These are phyloP conservation scores for Eucalyptus sp. DNA, from an alignment of 345 rosid species.

Conservation along the genomic window DNA sequence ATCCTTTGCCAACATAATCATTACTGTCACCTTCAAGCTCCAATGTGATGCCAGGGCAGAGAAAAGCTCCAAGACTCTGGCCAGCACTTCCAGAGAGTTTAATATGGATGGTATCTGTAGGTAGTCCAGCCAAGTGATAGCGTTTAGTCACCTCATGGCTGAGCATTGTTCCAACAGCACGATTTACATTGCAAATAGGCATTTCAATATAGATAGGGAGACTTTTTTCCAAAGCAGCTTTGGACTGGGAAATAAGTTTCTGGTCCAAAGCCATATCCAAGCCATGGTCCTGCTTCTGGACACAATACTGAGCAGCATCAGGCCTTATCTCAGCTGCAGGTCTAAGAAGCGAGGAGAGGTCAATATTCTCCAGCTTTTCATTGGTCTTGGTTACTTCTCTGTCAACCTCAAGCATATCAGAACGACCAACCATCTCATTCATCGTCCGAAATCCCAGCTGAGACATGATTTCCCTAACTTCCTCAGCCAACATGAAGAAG, in stretches of 20 bases:
- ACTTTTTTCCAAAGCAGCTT: conserved; percentile 67
- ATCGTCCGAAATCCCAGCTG: conserved; percentile 74
- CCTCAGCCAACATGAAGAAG: conserved; percentile 99
- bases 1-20: conserved; percentile 97
- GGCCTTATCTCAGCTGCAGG: conserved; percentile 97
- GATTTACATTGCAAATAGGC: conserved; percentile 81
- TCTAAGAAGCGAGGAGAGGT: conserved; percentile 70
- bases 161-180: conserved; percentile 99
- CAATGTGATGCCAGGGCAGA: conserved; percentile 79
- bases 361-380: conserved; percentile 85
- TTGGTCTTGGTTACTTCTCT: conserved; percentile 63
- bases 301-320: conserved; percentile 87
- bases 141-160: conserved; percentile 98
- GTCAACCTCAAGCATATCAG: conserved; percentile 98
- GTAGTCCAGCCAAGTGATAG: conserved; percentile 76
- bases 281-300: conserved; percentile 94
- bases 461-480: conserved; percentile 94
- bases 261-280: conserved; percentile 92
- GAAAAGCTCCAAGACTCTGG: conserved; percentile 94
- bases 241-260: conserved; percentile 52
- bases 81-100: conserved; percentile 97
- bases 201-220: conserved; percentile 81
- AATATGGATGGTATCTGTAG: conserved; percentile 73
- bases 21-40: conserved; percentile 98
- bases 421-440: conserved; percentile 96